Base-by-base conservation (phyloP, 73 alveolate genomes). In the Paramecium caudatum region DNA sequence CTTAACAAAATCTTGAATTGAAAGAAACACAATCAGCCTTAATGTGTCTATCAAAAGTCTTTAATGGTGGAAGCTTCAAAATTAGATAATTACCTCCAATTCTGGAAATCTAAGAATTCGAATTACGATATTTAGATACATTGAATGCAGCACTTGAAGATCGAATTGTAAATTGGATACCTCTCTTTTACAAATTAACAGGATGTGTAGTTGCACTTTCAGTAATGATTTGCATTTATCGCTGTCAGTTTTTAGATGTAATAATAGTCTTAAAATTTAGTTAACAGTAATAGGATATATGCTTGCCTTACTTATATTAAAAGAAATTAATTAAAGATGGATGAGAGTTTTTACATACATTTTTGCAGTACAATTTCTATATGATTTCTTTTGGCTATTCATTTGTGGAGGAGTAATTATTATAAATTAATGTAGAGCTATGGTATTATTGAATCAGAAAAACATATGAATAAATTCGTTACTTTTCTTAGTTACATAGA, bases 371-470 rank as follows among this genome's bases (percentile, higher is more conserved):
- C 37, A 32, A 7, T 68, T 68, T 34, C 61, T 68, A 17, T 68
- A 68, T 68, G 61, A 68, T 34, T n/a, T 68, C 17, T 32, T 68
- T 2, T 68, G 84, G 84, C 36, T 68, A 37, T 68, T 17, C 36
- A 68, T 68, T 17, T 68, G 47, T 32, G 50, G 61, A 34, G 84
- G 84, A 68, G 84, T 68, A 68, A n/a, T 32, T 34, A 34, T 68
- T 68, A 27, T 32, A 3, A 41, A 34, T 32, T 12, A 15, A 25
- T 68, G 25, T 34, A 37, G 50, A 68, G 15, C 16, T 13, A 37
- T 9, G 50, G 50, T 34, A 34, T 32, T 32, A 68, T 43, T 33
- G 37, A 68, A 68, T 47, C 34, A 68, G 84, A 68, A 37, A 19
- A 68, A 37, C 47, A 37, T 16, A 15, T 33, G 7, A 37, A 68